Conservation (phyloP, 805 yeast species). For the Saturnispora dispora region DNA sequence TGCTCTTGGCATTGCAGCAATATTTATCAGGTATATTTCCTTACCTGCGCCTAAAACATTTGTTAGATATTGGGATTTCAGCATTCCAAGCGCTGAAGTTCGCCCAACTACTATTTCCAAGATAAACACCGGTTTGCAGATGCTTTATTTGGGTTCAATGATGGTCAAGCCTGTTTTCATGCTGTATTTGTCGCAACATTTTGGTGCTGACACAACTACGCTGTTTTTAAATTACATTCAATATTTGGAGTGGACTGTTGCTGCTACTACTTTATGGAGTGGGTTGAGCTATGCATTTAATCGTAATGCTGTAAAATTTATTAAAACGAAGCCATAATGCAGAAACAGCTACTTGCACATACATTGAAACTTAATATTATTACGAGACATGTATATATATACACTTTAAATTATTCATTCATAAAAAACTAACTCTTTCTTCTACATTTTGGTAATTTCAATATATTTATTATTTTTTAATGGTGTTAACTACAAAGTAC, state of each 20-base stretch:
- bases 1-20: slow-evolving; percentile 59
- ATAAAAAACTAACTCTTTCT: background rate
- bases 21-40: slow-evolving; percentile 62
- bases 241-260: slow-evolving; percentile 46
- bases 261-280: slow-evolving; percentile 64
- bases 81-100: slow-evolving; percentile 75
- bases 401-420: background rate
- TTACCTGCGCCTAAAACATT: slow-evolving; percentile 71
- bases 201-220: slow-evolving; percentile 18
- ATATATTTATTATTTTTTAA: background rate
- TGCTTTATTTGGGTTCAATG: slow-evolving; percentile 70
- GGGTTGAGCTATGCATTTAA: slow-evolving; percentile 71
- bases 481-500: slow-evolving; percentile 3
- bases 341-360: background rate
- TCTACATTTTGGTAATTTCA: background rate
- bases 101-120: slow-evolving; percentile 82
- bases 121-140: slow-evolving; percentile 84
- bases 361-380: background rate
- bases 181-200: slow-evolving; percentile 26
- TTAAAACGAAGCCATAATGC: slow-evolving; percentile 2
- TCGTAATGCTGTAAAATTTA: slow-evolving; percentile 52
- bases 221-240: slow-evolving; percentile 19
- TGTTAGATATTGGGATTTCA: slow-evolving; percentile 65
- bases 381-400: background rate
- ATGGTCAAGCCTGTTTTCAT: slow-evolving; percentile 46